phyloP scores from a whole-genome alignment of 371 early-diverging fungal genomes.

The Lichtheimia hyalospora region DNA sequence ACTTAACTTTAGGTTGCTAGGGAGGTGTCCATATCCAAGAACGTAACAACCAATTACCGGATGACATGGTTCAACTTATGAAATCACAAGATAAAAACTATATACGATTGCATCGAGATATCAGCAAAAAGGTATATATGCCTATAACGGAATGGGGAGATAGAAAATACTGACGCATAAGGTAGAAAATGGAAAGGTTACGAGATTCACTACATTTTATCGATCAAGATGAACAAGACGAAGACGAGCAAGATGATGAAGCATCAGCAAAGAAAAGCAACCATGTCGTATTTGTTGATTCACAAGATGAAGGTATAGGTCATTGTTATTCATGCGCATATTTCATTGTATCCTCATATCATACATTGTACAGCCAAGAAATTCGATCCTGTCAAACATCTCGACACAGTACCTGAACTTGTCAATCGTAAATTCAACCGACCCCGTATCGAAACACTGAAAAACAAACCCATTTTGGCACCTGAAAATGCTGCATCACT shows the following conservation, averaged over 20 bases:
- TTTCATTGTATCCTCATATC: not conserved
- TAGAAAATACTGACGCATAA: too few relatives aligned
- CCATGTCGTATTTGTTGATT: constrained; percentile 92
- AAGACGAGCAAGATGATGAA: constrained; percentile 39
- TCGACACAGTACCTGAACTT: constrained; percentile 85
- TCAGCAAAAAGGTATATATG: constrained; percentile 68
- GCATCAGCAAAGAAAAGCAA: constrained; percentile 47
- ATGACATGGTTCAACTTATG: constrained; percentile 79
- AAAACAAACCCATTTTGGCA: constrained; percentile 41
- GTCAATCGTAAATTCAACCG: constrained; percentile 81
- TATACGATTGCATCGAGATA: constrained; percentile 75
- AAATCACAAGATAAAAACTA: constrained; percentile 93
- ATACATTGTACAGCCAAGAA: constrained; percentile 37
- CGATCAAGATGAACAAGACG: constrained; percentile 47
- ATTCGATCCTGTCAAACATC: constrained; percentile 74
- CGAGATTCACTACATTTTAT: constrained; percentile 65
- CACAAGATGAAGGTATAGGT: constrained; percentile 61
- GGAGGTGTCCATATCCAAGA: constrained; percentile 81
- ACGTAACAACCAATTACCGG: constrained; percentile 71
- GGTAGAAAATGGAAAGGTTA: constrained; percentile 74
- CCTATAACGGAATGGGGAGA: too few relatives aligned
- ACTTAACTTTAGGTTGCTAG: constrained; percentile 15
- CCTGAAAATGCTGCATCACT: constrained; percentile 20
- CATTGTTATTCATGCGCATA: not conserved
- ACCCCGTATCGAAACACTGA: constrained; percentile 59